Conservation (phyloP, 1,284 basidiomycete species). For the Takashimella tepidaria region DNA sequence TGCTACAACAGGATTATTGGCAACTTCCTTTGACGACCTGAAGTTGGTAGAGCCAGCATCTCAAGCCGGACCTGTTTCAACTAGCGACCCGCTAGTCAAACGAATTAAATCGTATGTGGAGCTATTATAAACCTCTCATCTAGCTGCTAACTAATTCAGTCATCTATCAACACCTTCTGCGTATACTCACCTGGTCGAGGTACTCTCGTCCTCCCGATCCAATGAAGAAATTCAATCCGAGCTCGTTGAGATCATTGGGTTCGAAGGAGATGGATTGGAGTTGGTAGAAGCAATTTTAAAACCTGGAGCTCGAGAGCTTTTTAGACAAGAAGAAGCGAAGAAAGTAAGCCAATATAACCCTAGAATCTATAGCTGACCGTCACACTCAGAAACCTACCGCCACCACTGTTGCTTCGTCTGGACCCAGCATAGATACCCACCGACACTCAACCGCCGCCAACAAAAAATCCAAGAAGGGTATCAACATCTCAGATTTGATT, state of each 20-base stretch:
- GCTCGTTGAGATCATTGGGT: slow-evolving; percentile 77
- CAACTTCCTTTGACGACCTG: background rate
- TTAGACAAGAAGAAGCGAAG: slow-evolving; percentile 3
- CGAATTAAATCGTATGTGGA: background rate
- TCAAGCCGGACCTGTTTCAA: background rate
- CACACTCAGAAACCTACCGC: background rate
- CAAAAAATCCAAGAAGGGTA: slow-evolving; percentile 7
- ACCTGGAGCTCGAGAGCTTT: slow-evolving; percentile 28
- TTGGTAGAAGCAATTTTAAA: slow-evolving; percentile 41
- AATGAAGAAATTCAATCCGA: slow-evolving; percentile 73
- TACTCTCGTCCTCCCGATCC: slow-evolving; percentile 34
- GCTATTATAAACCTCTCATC: background rate
- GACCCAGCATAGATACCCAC: background rate
- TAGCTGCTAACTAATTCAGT: background rate
- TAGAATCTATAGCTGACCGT: background rate
- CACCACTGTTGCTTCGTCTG: background rate
- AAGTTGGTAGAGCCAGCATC: background rate
- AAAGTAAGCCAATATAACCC: slow-evolving; percentile 1
- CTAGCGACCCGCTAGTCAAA: background rate
- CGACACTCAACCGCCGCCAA: background rate
- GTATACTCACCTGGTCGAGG: slow-evolving; percentile 28
- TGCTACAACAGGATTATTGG: background rate
- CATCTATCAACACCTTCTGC: slow-evolving; percentile 13
- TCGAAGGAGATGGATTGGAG: slow-evolving; percentile 57
- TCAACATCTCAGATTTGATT: slow-evolving; percentile 39